Conservation (phyloP, 2,329 filamentous ascomycete genomes). For the Penicillium digitatum region DNA sequence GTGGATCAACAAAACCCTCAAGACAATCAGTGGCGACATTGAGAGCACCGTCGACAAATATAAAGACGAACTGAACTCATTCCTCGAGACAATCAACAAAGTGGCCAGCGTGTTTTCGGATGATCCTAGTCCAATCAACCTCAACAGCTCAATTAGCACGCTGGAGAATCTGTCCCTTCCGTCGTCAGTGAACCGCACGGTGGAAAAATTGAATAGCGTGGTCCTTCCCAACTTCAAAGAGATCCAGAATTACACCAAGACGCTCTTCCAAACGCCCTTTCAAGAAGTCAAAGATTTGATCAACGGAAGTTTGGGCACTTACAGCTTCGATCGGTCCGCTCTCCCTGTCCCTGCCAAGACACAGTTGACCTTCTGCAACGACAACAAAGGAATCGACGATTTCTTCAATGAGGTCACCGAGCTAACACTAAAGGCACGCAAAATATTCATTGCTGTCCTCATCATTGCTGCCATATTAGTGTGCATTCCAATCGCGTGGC, state of each 20-base stretch:
- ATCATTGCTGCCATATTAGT: slow-evolving; percentile 66
- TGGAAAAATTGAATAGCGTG: slow-evolving; percentile 69
- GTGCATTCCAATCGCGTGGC: slow-evolving; percentile 73
- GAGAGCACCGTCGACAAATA: slow-evolving; percentile 45
- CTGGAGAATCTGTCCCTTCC: slow-evolving; percentile 69
- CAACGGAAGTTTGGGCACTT: slow-evolving; percentile 66
- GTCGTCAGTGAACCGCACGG: slow-evolving; percentile 61
- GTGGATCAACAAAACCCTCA: slow-evolving; percentile 56
- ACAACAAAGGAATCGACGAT: slow-evolving; percentile 72
- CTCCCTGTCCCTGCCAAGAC: slow-evolving; percentile 85
- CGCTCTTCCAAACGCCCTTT: slow-evolving; percentile 73
- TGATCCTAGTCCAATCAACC: slow-evolving; percentile 56
- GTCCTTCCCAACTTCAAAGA: slow-evolving; percentile 74
- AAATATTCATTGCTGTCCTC: slow-evolving; percentile 72
- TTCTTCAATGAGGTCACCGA: slow-evolving; percentile 75
- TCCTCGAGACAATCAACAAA: slow-evolving; percentile 54
- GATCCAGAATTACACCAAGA: slow-evolving; percentile 75
- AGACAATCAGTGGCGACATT: slow-evolving; percentile 46
- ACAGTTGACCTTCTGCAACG: slow-evolving; percentile 79
- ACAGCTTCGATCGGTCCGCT: slow-evolving; percentile 69
- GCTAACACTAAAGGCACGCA: slow-evolving; percentile 64
- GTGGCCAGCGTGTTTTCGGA: slow-evolving; percentile 50
- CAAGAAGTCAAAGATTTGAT: slow-evolving; percentile 71
- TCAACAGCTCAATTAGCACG: slow-evolving; percentile 60
- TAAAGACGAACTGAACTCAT: slow-evolving; percentile 52